Evolutionary conservation across 768 basidiomycete species (phyloP), one percentile per base, ranked within the genome.

Genomic region (Gymnopilus junonius): DNA sequence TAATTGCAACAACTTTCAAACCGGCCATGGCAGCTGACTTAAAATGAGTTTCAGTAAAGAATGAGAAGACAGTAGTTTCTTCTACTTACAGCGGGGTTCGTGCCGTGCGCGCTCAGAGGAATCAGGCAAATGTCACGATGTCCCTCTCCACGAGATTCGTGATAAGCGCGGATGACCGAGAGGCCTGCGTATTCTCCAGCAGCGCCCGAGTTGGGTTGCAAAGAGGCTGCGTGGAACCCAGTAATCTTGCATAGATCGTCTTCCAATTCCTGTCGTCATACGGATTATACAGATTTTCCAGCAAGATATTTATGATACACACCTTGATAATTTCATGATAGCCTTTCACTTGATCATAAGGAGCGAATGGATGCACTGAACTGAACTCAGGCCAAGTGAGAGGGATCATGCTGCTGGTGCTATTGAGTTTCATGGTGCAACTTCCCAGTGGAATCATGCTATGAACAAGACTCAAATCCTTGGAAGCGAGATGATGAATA

Each of bases 151-250:
- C 90, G 88, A 57, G 94, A 92, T 73, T 92, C 90, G 71, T 98
- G 95, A 76, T 95, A 99, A 10, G 96, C 96, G 51, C 91, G 87
- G 71, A 99, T 98, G 63, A 98, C 91, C 55, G 87, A 90, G 21
- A 99, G 85, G n/a, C 97, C 97, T 32, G 97, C 87, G 70, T 96
- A 99, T 79, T 99, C 97, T 27, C 97, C 97, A 63, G 95, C 94
- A 17, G 97, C 97, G 45, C 97, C 97, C 14, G 97, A 99, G 77
- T 99, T 99, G 35, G 97, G 97, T 74, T 99, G 97, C n/a, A 99
- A 84, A 0, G 94, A 96, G 63, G 95, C 94, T 20, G 95, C 88
- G 67, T 94, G 86, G 80, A 98, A 97, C n/a, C 97, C 97, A 12
- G 97, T 99, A 63, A 99, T 93, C 70, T 85, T 91, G 82, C 93